Base-by-base conservation (phyloP, 2,329 filamentous ascomycete genomes). In the Metarhizium humberi region DNA sequence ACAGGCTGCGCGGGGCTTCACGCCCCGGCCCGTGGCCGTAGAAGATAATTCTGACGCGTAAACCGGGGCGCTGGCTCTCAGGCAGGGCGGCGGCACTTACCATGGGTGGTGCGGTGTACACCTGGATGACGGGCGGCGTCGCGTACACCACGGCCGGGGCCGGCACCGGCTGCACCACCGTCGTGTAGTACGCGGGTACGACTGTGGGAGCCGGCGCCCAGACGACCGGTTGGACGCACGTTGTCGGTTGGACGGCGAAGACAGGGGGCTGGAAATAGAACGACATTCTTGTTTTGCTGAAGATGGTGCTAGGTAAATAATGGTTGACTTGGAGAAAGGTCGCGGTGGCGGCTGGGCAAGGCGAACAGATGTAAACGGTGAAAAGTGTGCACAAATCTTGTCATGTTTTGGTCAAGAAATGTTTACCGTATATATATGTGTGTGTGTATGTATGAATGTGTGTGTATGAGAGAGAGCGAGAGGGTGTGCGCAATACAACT, bases 241-340 rank as follows among this genome's bases (percentile, higher is more conserved):
- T 29, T 8, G 10, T 48, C n/a, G 32, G 55, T 16, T 30, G 57
- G 34, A 30, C 45, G 38, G 36, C 47, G n/a, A 69, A 63, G 43
- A 66, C 52, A 25, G 65, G 63, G 13, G 62, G 58, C 25, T 63
- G 65, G 46, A 66, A 61, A 47, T 62, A 59, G 30, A 59, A 66
- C 0, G 62, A 11, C 66, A 69, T 69, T 6, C 6, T 46, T 13
- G 11, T 40, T 5, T 40, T 40, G 3, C 25, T 25, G 25, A 25
- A 25, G 25, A 25, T 25, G 25, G 25, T 25, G 25, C 25, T 25
- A 25, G 25, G 25, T 25, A 4, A 4, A 25, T 4, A 4, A 25
- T 25, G 25, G 25, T 25, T 25, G 25, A 25, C 3, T 25, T 25
- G 25, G 25, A 25, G 25, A 25, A 25, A 25, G 25, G 25, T 25